These are phyloP conservation scores for Arthrobotrys sphaeroides DNA, from an alignment of 2,329 filamentous ascomycete genomes.

Conservation along the genomic window DNA sequence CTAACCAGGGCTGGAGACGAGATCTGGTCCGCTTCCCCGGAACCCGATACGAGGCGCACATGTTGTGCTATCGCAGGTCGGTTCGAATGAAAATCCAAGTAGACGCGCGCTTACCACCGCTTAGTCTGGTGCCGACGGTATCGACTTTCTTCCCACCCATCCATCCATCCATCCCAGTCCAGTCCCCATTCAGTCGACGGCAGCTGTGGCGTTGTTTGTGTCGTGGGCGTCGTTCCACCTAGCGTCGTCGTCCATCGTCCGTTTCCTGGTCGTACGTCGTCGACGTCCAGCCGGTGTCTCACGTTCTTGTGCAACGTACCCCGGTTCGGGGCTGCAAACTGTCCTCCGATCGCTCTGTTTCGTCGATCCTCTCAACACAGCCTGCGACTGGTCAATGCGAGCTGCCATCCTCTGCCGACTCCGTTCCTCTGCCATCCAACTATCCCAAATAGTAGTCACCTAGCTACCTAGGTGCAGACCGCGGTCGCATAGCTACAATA, in stretches of 20 bases:
- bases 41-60: constrained; percentile 37
- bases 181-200: too few relatives aligned
- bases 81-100: not conserved
- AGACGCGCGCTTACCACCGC: constrained; percentile 38
- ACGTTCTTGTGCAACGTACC: constrained; percentile 11
- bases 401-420: constrained; percentile 23
- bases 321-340: not conserved
- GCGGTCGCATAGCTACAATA: not conserved
- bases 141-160: too few relatives aligned
- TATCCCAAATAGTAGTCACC: too few relatives aligned
- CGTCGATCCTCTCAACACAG: constrained; percentile 11
- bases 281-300: not conserved
- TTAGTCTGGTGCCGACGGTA: not conserved
- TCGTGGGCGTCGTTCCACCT: too few relatives aligned
- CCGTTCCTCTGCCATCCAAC: too few relatives aligned
- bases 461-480: too few relatives aligned
- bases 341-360: not conserved
- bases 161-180: too few relatives aligned
- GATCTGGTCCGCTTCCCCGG: constrained; percentile 50
- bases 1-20: constrained; percentile 33
- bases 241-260: not conserved
- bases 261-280: not conserved
- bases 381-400: too few relatives aligned
- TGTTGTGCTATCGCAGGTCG: constrained; percentile 22
- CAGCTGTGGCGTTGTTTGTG: too few relatives aligned